Evolutionary conservation across 306 rosid species (phyloP).

Genomic region (Carpinus fangiana): DNA sequence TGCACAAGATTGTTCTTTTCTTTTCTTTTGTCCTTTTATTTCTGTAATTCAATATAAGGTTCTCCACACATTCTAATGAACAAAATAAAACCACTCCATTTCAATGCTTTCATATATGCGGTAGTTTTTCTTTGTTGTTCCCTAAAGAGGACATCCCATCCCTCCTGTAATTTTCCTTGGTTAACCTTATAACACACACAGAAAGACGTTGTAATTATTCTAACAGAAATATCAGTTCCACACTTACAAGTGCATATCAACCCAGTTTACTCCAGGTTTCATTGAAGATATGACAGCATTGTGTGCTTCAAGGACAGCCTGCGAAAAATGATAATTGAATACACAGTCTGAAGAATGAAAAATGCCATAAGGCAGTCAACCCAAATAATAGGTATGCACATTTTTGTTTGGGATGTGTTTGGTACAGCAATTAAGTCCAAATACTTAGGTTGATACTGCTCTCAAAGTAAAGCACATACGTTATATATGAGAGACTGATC

Average conservation of each 20-base stretch:
- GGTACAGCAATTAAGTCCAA: too few species aligned
- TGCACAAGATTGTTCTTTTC: not conserved
- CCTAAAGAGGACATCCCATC: not conserved
- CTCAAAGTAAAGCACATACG: slow-evolving; percentile 45
- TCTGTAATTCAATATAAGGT: not conserved
- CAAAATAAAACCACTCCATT: not conserved
- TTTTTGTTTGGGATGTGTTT: not conserved
- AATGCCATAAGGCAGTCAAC: slow-evolving; percentile 17
- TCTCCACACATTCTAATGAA: not conserved
- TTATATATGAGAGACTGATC: slow-evolving; percentile 76
- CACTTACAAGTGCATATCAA: slow-evolving; percentile 83
- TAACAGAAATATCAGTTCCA: slow-evolving; percentile 3
- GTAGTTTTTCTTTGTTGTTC: not conserved
- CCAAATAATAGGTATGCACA: not conserved
- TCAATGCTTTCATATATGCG: not conserved
- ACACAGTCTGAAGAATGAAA: slow-evolving; percentile 6
- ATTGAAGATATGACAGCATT: slow-evolving; percentile 71
- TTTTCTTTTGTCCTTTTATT: not conserved
- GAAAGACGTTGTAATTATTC: slow-evolving; percentile 11
- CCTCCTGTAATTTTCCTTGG: not conserved
- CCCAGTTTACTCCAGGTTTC: slow-evolving; percentile 86
- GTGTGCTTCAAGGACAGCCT: slow-evolving; percentile 96
- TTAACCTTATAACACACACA: not conserved
- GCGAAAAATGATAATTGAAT: slow-evolving; percentile 30
- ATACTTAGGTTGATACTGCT: not conserved